A percentile compares a stretch with the other conserved stretches of the same genome.
These are phyloP conservation scores for Neoboletus brunneissimus DNA, from an alignment of 768 basidiomycete genomes.

Conservation along the genomic window DNA sequence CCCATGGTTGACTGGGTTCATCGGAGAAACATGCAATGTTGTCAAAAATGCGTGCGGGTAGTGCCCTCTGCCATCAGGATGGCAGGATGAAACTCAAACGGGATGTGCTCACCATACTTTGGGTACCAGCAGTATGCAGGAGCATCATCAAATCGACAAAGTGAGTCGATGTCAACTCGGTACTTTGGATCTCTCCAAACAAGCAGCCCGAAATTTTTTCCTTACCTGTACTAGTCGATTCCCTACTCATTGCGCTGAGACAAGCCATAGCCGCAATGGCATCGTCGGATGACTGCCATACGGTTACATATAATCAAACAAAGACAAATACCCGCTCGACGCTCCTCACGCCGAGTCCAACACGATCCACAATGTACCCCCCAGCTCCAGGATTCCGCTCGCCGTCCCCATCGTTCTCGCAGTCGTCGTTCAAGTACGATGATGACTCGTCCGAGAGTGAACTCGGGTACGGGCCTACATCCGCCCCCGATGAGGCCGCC, in stretches of 20 bases:
- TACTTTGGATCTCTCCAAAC: not conserved
- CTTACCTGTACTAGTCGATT: not conserved
- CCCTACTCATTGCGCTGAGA: not conserved
- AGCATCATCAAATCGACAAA: not conserved
- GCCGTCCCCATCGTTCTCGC: constrained; percentile 40
- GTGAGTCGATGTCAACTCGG: not conserved
- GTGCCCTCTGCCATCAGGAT: not conserved
- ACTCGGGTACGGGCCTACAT: constrained; percentile 7
- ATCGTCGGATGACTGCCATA: no score
- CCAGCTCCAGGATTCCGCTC: constrained; percentile 40
- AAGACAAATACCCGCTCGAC: constrained; percentile 18
- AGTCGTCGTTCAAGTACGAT: constrained; percentile 28
- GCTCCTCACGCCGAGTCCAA: not conserved
- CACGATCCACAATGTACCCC: constrained; percentile 32
- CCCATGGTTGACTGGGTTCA: not conserved
- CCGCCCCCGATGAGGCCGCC: constrained; percentile 15
- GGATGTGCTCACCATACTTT: not conserved
- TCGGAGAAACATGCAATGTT: not conserved
- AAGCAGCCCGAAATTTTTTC: not conserved
- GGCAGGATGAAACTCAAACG: not conserved
- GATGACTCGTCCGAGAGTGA: constrained; percentile 29
- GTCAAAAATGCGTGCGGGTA: not conserved
- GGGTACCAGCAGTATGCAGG: not conserved
- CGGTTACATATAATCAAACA: constrained; percentile 12
- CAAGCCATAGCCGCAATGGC: no score